Evolutionary conservation across 2,329 filamentous ascomycete genomes (phyloP).

Genomic region (Acrocalymma vagum): DNA sequence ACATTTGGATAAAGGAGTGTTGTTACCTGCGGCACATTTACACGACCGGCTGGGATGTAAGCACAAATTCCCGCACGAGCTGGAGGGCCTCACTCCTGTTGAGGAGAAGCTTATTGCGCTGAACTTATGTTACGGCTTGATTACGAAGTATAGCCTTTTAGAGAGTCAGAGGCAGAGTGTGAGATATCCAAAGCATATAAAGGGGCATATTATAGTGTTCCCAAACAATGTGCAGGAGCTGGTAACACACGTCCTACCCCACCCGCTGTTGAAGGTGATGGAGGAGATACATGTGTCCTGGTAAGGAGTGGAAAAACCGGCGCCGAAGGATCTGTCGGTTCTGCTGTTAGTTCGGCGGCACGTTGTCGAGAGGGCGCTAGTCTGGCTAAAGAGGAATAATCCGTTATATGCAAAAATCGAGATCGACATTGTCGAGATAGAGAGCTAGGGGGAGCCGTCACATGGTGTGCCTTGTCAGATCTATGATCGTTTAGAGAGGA

Average conservation of each 20-base stretch:
- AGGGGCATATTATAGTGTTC: conserved; percentile 10
- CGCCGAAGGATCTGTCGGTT: conserved; percentile 4
- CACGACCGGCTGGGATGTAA: conserved; percentile 4
- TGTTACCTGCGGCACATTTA: conserved; percentile 1
- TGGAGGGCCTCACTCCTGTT: conserved; percentile 4
- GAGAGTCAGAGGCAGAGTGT: conserved; percentile 2
- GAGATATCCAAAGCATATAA: conserved; percentile 8
- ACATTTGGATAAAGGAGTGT: background rate
- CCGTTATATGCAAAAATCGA: background rate
- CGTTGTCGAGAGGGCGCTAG: conserved; percentile 1
- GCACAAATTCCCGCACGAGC: conserved; percentile 5
- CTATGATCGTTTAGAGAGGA: background rate
- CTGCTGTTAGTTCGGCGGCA: conserved; percentile 1
- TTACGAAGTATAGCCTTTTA: conserved; percentile 7
- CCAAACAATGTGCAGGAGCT: conserved; percentile 6
- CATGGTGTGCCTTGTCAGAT: conserved; percentile 5
- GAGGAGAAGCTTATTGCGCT: conserved; percentile 11
- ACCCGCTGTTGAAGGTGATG: conserved; percentile 6
- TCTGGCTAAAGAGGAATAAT: conserved; percentile 6
- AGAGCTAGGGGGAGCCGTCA: conserved; percentile 1
- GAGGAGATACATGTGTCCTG: conserved; percentile 4
- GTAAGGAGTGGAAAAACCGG: conserved; percentile 2
- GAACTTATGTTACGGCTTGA: conserved; percentile 9
- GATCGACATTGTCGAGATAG: conserved; percentile 2
- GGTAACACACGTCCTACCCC: conserved; percentile 5